Conservation (phyloP, 2,329 filamentous ascomycete genomes). For the Aspergillus luchuensis region DNA sequence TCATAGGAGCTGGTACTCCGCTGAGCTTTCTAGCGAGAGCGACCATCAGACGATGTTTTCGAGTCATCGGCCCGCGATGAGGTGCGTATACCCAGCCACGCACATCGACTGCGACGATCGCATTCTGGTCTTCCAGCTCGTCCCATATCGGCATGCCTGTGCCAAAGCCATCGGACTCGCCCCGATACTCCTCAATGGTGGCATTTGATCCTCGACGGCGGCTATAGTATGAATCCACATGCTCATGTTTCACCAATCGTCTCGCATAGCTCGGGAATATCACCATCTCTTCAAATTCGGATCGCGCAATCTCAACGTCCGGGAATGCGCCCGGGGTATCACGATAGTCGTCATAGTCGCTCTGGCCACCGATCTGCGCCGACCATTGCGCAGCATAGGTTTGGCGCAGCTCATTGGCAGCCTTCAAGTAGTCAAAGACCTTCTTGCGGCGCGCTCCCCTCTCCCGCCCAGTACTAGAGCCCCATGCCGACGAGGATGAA, state of each 20-base stretch:
- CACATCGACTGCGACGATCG: slow-evolving; percentile 90
- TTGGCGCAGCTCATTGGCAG: slow-evolving; percentile 71
- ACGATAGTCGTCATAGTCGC: slow-evolving; percentile 46
- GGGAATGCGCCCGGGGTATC: slow-evolving; percentile 76
- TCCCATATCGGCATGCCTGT: slow-evolving; percentile 78
- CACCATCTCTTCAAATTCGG: slow-evolving; percentile 88
- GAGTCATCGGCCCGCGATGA: slow-evolving; percentile 78
- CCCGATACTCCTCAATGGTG: slow-evolving; percentile 45
- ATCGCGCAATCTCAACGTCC: slow-evolving; percentile 76
- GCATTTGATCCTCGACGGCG: slow-evolving; percentile 32
- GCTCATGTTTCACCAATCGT: slow-evolving; percentile 60
- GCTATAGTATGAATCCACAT: slow-evolving; percentile 30
- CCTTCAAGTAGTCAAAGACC: slow-evolving; percentile 71
- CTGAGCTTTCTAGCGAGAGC: slow-evolving; percentile 85
- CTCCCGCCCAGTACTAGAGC: slow-evolving; percentile 43
- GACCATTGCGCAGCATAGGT: slow-evolving; percentile 62
- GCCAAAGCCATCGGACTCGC: slow-evolving; percentile 53
- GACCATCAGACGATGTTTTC: slow-evolving; percentile 83
- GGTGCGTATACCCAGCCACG: slow-evolving; percentile 93
- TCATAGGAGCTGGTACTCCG: slow-evolving; percentile 72
- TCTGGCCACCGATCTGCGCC: slow-evolving; percentile 45
- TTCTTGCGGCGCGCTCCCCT: slow-evolving; percentile 75
- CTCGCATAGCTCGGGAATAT: slow-evolving; percentile 93
- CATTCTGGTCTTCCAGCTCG: slow-evolving; percentile 75
- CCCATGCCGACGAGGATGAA: slow-evolving; percentile 28